Conservation (phyloP, 441 rosid species). For the Hura crepitans region DNA sequence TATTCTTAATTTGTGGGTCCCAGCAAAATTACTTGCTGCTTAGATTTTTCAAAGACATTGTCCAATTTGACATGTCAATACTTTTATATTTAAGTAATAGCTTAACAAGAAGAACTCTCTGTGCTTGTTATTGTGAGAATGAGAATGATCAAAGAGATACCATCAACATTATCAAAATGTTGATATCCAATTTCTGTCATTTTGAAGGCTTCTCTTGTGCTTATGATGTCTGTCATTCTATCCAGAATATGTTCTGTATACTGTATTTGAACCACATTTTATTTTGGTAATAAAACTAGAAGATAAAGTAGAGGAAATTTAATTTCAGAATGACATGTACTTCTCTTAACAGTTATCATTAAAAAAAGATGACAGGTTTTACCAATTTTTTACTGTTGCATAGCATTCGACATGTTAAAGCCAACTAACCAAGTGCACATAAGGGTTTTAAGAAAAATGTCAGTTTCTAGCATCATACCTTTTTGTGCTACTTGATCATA, state of each 20-base stretch:
- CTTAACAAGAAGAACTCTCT: not conserved
- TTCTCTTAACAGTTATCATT: not conserved
- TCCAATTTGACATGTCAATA: not conserved
- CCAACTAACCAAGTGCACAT: not conserved
- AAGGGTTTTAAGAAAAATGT: not conserved
- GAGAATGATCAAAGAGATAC: not conserved
- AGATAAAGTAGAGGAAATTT: not conserved
- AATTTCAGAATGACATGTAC: not conserved
- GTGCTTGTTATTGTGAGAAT: not conserved
- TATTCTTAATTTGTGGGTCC: too few species aligned
- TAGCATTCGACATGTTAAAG: not conserved
- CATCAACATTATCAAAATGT: not conserved
- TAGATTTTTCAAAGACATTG: not conserved
- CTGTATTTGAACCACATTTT: not conserved
- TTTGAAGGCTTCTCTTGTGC: not conserved
- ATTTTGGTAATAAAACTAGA: not conserved
- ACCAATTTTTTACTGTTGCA: not conserved
- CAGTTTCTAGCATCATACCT: slow-evolving; percentile 6
- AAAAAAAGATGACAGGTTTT: not conserved
- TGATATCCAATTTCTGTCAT: not conserved
- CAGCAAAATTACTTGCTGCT: not conserved
- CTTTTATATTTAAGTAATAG: not conserved
- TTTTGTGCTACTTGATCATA: slow-evolving; percentile 12
- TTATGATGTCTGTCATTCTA: not conserved
- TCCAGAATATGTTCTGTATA: not conserved